A percentile compares a stretch with the other conserved stretches of the same genome.
phyloP scores from a whole-genome alignment of 177 flowering plant species.

The Vitis hybrid region DNA sequence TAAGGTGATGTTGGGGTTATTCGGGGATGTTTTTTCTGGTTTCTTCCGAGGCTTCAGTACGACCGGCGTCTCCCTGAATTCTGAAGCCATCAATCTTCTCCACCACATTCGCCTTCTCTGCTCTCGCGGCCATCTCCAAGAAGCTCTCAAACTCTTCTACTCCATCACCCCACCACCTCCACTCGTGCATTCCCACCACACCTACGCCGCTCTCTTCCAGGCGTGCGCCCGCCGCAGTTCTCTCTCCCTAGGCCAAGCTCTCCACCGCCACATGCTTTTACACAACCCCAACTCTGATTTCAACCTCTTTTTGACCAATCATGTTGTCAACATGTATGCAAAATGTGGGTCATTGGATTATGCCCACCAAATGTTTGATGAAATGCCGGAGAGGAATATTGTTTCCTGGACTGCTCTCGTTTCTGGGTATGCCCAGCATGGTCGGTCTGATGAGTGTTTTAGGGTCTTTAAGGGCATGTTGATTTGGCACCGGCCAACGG shows the following conservation, averaged over 20 bases:
- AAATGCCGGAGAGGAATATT: constrained; percentile 64
- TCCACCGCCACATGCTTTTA: constrained; percentile 47
- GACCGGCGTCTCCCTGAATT: too few species aligned
- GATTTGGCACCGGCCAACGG: constrained; percentile 45
- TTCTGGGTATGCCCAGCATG: constrained; percentile 57
- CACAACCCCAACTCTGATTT: constrained; percentile 13
- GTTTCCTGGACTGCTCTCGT: constrained; percentile 78
- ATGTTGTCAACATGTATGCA: constrained; percentile 56
- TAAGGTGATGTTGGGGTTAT: too few species aligned
- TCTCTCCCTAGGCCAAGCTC: constrained; percentile 35
- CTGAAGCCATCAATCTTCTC: constrained; percentile 1
- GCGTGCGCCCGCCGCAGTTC: constrained; percentile 38
- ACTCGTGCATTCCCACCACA: constrained; percentile 23
- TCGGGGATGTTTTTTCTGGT: too few species aligned
- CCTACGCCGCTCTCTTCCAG: constrained; percentile 54
- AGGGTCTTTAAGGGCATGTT: constrained; percentile 47
- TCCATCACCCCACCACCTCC: constrained; percentile 10
- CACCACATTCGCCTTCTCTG: constrained; percentile 22
- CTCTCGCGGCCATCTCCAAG: constrained; percentile 27
- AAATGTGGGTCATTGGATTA: constrained; percentile 47
- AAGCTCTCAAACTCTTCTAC: constrained; percentile 48
- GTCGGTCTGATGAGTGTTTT: constrained; percentile 39
- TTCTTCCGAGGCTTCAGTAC: constrained; percentile 7
- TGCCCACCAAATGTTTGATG: constrained; percentile 57
- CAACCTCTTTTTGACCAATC: constrained; percentile 47